Conservation (phyloP, 2,329 filamentous ascomycete genomes). For the Aphanocladium album region DNA sequence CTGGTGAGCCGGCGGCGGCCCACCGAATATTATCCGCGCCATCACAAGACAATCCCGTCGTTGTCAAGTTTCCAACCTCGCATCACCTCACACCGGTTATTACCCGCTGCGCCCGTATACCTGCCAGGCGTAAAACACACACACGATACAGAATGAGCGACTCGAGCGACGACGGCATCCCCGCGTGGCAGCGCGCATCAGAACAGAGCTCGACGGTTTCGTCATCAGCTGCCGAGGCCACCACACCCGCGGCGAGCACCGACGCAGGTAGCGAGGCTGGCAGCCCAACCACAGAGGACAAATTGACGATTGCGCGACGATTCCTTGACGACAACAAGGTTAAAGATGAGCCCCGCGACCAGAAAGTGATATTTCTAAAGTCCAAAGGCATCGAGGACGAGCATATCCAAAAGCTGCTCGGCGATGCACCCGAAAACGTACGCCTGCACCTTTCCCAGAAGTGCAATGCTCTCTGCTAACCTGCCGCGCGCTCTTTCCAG, state of each 20-base stretch:
- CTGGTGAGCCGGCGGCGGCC: not conserved
- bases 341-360: constrained; percentile 60
- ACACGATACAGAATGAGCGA: constrained; percentile 27
- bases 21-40: not conserved
- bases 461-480: not conserved
- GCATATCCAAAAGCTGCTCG: constrained; percentile 65
- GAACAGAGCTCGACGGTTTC: not conserved
- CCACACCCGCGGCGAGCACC: not conserved
- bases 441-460: not conserved
- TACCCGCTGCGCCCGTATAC: not conserved
- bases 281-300: constrained; percentile 20
- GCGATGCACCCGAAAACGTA: constrained; percentile 18
- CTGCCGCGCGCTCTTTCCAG: not conserved
- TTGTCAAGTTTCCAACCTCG: not conserved
- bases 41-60: not conserved
- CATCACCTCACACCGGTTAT: not conserved
- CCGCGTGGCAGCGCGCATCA: constrained; percentile 27
- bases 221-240: constrained; percentile 1
- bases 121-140: not conserved
- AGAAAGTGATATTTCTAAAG: constrained; percentile 71
- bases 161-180: constrained; percentile 21
- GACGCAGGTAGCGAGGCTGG: constrained; percentile 13
- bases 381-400: constrained; percentile 65
- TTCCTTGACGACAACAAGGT: constrained; percentile 76
- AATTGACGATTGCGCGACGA: constrained; percentile 59